Evolutionary conservation across 805 yeast genomes (phyloP), one percentile per base, ranked within the genome.

Genomic region (Dipodascopsis uninucleata): DNA sequence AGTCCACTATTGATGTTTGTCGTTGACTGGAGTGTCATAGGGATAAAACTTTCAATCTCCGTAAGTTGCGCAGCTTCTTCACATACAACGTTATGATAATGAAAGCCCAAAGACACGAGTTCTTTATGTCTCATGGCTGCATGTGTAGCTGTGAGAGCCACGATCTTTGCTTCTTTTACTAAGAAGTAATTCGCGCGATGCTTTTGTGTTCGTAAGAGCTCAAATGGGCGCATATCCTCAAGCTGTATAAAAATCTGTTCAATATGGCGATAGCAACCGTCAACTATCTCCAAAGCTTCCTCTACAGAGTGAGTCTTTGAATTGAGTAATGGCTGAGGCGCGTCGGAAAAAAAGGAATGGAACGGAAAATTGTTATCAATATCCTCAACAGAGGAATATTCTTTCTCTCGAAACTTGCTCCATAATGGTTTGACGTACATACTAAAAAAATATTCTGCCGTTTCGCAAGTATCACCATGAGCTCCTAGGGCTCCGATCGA

Each of bases 381-480:
- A 10, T 36, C 4, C 25, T 35, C 33, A 8, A 39, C 52, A 25
- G 35, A 41, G 2, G 23, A 21, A 23, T 29, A 22, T 2, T 25
- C 33, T 20, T 34, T 36, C 16, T 25, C 39, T 16, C 23, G 34
- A 26, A 52, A 60, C n/a, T 8, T 26, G 24, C 25, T 25, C 62
- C 63, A 59, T 14, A 39, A 17, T 1, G 58, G 43, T 2, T 32
- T 23, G 4, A 71, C 47, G 28, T 61, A 52, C 4, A 55, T 52
- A 6, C 46, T 47, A 50, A 45, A 68, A 41, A 72, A 69, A 20
- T 52, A 56, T 4, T 39, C 45, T 0, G 74, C 71, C 3, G 71
- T 61, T n/a, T 61, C 64, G 10, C 66, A 55, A 24, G 69, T 65
- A 32, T 64, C 66, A 2, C 70, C 71, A 55, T 65, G 66, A 0